Evolutionary conservation across 2,329 filamentous ascomycete species (phyloP).

Genomic region (Grosmannia serpens): DNA sequence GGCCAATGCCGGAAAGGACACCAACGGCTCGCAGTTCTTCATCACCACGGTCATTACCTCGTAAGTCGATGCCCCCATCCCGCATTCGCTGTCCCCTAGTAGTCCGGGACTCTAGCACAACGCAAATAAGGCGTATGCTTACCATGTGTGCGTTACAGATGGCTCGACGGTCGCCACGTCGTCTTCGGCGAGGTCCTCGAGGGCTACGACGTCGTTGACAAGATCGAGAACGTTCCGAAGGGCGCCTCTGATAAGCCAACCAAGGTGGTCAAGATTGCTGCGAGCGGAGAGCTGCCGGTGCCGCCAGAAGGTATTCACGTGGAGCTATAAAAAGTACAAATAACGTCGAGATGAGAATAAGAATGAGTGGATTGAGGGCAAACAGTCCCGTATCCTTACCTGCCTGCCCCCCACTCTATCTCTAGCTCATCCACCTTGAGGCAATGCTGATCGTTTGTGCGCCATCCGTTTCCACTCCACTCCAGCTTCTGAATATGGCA

Average conservation of each 20-base stretch:
- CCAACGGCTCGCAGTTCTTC: slow-evolving; percentile 85
- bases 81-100: not conserved
- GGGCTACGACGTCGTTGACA: slow-evolving; percentile 69
- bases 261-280: slow-evolving; percentile 61
- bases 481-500: slow-evolving; percentile 23
- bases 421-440: not conserved
- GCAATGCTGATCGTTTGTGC: slow-evolving; percentile 5
- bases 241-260: slow-evolving; percentile 55
- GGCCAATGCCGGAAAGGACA: slow-evolving; percentile 77
- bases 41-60: slow-evolving; percentile 73
- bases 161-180: slow-evolving; percentile 76
- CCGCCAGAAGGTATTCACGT: slow-evolving; percentile 87
- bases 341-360: not conserved
- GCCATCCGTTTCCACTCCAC: slow-evolving; percentile 11
- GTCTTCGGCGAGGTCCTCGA: slow-evolving; percentile 84
- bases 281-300: slow-evolving; percentile 75
- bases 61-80: slow-evolving; percentile 30
- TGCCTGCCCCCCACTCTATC: not conserved
- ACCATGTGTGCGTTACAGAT: slow-evolving; percentile 31
- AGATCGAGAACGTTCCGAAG: slow-evolving; percentile 65
- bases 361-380: not conserved
- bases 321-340: slow-evolving; percentile 53
- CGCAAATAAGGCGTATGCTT: not conserved
- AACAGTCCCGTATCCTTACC: not conserved
- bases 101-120: not conserved